Conservation (phyloP, 2,329 filamentous ascomycete species). For the Monosporascus sp. region DNA sequence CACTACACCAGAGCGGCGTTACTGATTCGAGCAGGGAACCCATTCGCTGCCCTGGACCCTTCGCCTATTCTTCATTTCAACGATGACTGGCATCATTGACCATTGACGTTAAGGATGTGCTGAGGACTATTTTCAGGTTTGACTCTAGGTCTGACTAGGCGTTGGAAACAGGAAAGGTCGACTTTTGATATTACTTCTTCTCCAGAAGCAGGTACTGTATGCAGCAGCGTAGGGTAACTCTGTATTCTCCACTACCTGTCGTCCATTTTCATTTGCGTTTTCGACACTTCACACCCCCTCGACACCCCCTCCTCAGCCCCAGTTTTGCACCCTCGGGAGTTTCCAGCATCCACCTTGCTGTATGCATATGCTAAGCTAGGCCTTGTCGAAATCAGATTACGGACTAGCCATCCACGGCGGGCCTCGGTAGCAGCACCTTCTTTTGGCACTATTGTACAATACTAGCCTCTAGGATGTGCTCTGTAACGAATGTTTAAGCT, state of each 20-base stretch:
- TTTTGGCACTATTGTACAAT: background rate
- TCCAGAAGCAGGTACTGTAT: background rate
- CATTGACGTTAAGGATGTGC: background rate
- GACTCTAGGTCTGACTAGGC: background rate
- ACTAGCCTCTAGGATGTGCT: background rate
- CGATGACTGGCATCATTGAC: conserved; percentile 14
- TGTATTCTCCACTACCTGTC: background rate
- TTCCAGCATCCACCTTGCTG: conserved; percentile 20
- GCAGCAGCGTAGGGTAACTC: background rate
- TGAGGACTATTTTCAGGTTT: background rate
- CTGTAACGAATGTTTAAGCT: too few species aligned
- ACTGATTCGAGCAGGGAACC: conserved; percentile 2
- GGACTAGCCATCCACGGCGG: conserved; percentile 11
- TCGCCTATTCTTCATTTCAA: conserved; percentile 6
- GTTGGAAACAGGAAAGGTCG: background rate
- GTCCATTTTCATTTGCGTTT: conserved; percentile 17
- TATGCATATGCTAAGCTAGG: background rate
- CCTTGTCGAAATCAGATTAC: conserved; percentile 15
- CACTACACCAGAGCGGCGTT: conserved; percentile 1
- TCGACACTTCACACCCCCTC: background rate
- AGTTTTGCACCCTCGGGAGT: conserved; percentile 23
- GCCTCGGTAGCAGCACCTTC: background rate
- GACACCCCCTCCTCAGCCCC: conserved; percentile 14
- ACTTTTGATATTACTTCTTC: background rate
- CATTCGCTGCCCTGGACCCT: conserved; percentile 12